Base-by-base conservation (phyloP, 169 alveolate genomes). In the Plasmodium malariae region DNA sequence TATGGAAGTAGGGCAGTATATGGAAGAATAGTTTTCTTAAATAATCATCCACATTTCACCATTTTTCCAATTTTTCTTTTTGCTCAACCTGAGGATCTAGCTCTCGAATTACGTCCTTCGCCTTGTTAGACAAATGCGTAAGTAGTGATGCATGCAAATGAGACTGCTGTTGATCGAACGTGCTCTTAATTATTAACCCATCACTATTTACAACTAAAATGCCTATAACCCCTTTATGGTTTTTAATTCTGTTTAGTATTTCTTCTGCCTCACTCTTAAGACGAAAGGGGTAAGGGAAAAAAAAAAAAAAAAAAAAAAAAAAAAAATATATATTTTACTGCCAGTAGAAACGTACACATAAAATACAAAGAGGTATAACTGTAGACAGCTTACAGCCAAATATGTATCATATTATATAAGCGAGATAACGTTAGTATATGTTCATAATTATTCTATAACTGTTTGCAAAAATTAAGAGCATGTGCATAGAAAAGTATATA, bases 211-310 rank as follows among this genome's bases (percentile, higher is more conserved):
- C 96, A 43, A 97, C 96, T 54, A 96, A 94, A 9, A 97, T 94
- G 45, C 99, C 99, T 76, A 92, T 88, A 1, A 98, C 98, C n/a
- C 98, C 98, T 88, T 96, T 97, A 91, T 97, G 99, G 12, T 98
- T 97, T 87, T 96, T 97, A 90, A 98, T 97, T 88, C 98, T 95
- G 88, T 96, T 96, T 78, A 97, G 88, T 11, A 98, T 97, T 89
- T 98, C 99, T 80, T 98, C 99, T 19, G 97, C 96, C 70, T 96
- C 97, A 43, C 93, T 71, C 96, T 74, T 24, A 3, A 11, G 5
- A 34, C 28, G 36, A 51, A 63, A 59, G 30, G 30, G 34, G 19
- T n/a, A n/a, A n/a, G n/a, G 45, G 45, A 9, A 60, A 24, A 11
- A 24, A 17, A n/a, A 11, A 21, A 55, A 54, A 1, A 21, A 21